These are phyloP conservation scores for Phaseolus coccineus DNA, from an alignment of 331 rosid genomes.

Conservation along the genomic window DNA sequence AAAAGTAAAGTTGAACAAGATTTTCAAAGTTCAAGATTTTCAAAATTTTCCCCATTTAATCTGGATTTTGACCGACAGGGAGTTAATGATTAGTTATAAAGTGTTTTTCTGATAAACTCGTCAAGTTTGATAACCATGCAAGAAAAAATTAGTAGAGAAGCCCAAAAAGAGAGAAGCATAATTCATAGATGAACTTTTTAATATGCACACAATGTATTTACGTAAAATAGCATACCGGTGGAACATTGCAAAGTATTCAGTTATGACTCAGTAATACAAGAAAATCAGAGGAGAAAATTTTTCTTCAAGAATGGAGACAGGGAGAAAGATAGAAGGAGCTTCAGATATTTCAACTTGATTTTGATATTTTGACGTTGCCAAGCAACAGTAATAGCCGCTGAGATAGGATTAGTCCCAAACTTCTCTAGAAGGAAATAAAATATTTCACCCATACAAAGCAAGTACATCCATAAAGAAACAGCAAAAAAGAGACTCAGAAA, in stretches of 20 bases:
- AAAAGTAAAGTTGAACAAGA: slow-evolving; percentile 9
- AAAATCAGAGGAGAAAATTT: not conserved
- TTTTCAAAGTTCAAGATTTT: not conserved
- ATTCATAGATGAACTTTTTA: not conserved
- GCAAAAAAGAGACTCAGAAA: slow-evolving; percentile 16
- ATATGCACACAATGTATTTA: not conserved
- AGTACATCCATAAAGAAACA: slow-evolving; percentile 22
- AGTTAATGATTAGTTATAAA: not conserved
- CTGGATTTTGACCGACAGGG: not conserved
- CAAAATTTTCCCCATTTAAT: not conserved
- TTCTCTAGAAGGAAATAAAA: slow-evolving; percentile 19
- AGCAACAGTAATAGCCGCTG: slow-evolving; percentile 21
- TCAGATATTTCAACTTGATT: slow-evolving; percentile 21
- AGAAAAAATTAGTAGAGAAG: slow-evolving; percentile 2
- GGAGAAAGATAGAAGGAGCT: slow-evolving; percentile 22
- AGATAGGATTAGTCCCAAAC: slow-evolving; percentile 27
- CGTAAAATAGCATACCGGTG: not conserved
- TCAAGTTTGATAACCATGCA: not conserved
- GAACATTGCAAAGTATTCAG: slow-evolving; percentile 8
- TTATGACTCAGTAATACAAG: not conserved
- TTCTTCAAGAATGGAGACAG: not conserved
- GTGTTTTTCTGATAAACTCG: not conserved
- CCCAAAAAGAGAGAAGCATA: not conserved
- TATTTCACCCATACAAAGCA: slow-evolving; percentile 36
- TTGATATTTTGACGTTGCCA: slow-evolving; percentile 31